Evolutionary conservation across 306 rosid species (phyloP).

Genomic region (Castanea crenata): DNA sequence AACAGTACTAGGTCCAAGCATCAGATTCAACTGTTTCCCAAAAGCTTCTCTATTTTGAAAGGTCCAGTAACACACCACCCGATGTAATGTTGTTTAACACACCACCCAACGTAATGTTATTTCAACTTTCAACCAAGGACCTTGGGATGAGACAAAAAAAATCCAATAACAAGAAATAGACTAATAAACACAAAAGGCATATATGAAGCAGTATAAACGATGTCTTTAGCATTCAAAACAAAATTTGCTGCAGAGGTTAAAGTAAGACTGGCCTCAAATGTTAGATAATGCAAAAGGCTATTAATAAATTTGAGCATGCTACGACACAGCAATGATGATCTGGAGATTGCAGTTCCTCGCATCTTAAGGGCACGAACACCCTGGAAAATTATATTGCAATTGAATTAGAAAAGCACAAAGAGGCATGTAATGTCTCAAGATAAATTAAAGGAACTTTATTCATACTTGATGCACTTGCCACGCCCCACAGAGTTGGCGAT

Average conservation of each 20-base stretch:
- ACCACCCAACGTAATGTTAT: not conserved
- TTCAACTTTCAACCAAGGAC: not conserved
- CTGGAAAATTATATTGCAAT: slow-evolving; percentile 37
- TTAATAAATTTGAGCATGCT: slow-evolving; percentile 94
- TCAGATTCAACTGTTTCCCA: slow-evolving; percentile 8
- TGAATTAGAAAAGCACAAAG: slow-evolving; percentile 19
- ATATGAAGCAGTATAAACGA: not conserved
- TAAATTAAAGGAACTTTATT: slow-evolving; percentile 7
- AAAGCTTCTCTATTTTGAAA: not conserved
- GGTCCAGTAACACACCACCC: not conserved
- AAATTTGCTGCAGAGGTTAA: slow-evolving; percentile 1
- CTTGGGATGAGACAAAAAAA: not conserved
- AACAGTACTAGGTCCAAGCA: not conserved
- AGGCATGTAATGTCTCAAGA: slow-evolving; percentile 12
- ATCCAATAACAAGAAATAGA: not conserved
- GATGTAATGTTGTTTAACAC: not conserved
- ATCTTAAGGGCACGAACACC: slow-evolving; percentile 82
- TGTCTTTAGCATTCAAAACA: not conserved
- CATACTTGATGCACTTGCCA: slow-evolving; percentile 99
- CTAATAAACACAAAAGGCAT: not conserved
- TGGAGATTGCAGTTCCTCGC: slow-evolving; percentile 81
- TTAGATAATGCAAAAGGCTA: slow-evolving; percentile 90
- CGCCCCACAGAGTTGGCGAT: slow-evolving; percentile 93
- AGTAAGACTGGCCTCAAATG: slow-evolving; percentile 79
- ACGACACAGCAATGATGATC: slow-evolving; percentile 95